Base-by-base conservation (phyloP, 306 rosid genomes). In the Fagus sylvatica region DNA sequence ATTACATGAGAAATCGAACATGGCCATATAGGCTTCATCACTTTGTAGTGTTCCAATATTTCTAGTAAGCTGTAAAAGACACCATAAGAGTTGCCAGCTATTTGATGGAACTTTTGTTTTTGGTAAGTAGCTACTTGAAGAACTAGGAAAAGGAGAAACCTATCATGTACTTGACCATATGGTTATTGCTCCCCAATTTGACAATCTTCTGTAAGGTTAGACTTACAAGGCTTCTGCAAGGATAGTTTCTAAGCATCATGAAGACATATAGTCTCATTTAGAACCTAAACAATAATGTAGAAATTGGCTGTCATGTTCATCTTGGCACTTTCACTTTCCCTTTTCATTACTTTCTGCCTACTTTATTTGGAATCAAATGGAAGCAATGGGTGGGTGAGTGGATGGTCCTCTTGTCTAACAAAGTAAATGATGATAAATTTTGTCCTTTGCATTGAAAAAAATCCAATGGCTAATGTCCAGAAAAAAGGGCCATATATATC, bases 261-360 rank as follows among this genome's bases (percentile, higher is more conserved):
- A 3, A n/a, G 54, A n/a, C 13, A n/a, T n/a, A 37, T 66, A 3
- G 32, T 66, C 2, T 39, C 32, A 37, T 37, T n/a, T 65, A 65
- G 71, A 17, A 19, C 5, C 2, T 7, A 65, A 65, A 17, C 49
- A 69, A 69, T 70, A 78, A 78, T 71, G 51, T 69, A 84, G 73
- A 80, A 82, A 80, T 73, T 77, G 36, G 1, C 6, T 53, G 79
- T 72, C 79, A 64, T 69, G n/a, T 75, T 80, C 93, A 56, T 55
- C 69, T 49, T 17, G 19, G 61, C 77, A 56, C 59, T 81, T 76
- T 76, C 16, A 53, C 34, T 68, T 6, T 34, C 75, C 37, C 6
- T 1, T 56, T 76, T 75, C 7, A 6, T 39, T 66, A 16, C 49
- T 37, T 80, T 7, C 15, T 28, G 40, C 65, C 37, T 33, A 48